Percentiles rank a stretch among this genome's conserved stretches.
These are phyloP conservation scores for Candida tetrigidarum DNA, from an alignment of 1,139 yeast genomes.

Conservation along the genomic window DNA sequence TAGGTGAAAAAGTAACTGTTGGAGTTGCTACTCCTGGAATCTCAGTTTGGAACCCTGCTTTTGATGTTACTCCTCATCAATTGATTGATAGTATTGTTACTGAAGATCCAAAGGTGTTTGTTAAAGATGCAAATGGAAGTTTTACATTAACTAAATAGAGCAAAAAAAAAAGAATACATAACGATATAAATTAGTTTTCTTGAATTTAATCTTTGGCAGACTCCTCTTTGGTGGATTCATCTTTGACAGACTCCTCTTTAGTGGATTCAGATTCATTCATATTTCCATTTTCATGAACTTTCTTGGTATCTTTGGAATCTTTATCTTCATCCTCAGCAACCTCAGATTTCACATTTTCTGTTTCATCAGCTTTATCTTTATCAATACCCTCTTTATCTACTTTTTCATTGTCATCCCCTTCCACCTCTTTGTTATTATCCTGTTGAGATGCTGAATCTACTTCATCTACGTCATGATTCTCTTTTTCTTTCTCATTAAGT, in stretches of 20 bases:
- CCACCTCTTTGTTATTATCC: neutral
- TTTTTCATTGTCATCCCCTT: neutral
- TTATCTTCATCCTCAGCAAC: neutral
- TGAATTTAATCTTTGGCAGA: too few species aligned
- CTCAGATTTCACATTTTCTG: neutral
- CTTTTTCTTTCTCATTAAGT: neutral
- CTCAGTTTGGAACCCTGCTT: slow-evolving; percentile 94
- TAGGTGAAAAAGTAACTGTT: slow-evolving; percentile 57
- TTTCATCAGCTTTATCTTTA: neutral
- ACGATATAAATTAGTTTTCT: slow-evolving; percentile 24
- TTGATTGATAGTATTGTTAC: slow-evolving; percentile 89
- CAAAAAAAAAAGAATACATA: slow-evolving; percentile 28
- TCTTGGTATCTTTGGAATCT: neutral
- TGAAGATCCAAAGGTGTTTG: slow-evolving; percentile 60
- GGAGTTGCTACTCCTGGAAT: slow-evolving; percentile 88
- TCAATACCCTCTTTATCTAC: neutral
- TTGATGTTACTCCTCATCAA: slow-evolving; percentile 87
- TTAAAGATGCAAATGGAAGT: slow-evolving; percentile 47
- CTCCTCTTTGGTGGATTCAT: slow-evolving; percentile 12
- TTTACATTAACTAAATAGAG: slow-evolving; percentile 38
- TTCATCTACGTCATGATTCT: neutral
- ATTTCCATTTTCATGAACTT: neutral
- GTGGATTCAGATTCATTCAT: neutral
- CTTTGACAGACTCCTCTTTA: slow-evolving; percentile 12
- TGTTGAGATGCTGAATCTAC: neutral